Base-by-base conservation (phyloP, 495 filamentous ascomycete species). In the Tuber brumale region DNA sequence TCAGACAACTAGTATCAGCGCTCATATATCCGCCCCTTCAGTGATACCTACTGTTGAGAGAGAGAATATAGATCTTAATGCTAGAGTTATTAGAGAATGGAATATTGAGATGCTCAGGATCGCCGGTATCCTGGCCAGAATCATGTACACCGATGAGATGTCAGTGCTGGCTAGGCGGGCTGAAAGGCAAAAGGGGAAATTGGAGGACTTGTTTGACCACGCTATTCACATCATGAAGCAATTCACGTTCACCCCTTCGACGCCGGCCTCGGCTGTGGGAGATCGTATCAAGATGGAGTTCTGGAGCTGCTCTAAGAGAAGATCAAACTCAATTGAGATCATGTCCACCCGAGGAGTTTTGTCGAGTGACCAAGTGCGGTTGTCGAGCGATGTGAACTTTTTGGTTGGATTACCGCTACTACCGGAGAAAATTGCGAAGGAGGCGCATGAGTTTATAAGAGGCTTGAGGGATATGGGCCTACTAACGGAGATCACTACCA, bases 21-120 rank as follows among this genome's bases (percentile, higher is more conserved):
- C 94, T 80, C 96, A 99, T 85, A 92, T 99, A n/a, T 97, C 94
- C n/a, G 96, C 96, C 1, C 94, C 94, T 10, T 97, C 95, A 23
- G 91, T 98, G 57, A 98, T 99, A 77, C 96, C 96, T 4, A 99
- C 96, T 0, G 96, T 98, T n/a, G 96, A 99, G 85, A 89, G 96
- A 74, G 96, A 99, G 84, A 94, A 91, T 72, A 97, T 98, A 69
- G 96, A 99, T 82, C 87, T 99, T 72, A 98, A 98, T 84, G 95
- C 96, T 69, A 90, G 94, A 70, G 94, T 92, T 85, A 94, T 99
- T 35, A 91, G 92, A 66, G 92, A 90, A 44, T 99, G 96, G 96
- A 99, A 99, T 82, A 85, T 91, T n/a, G 96, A 97, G 82, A 92
- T 99, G 89, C 85, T 99, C 31, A 89, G 95, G 66, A 91, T 93